Percentiles rank a stretch among this genome's conserved stretches.
These are phyloP conservation scores for Tephrocybe rancida DNA, from an alignment of 768 basidiomycete genomes.

Conservation along the genomic window DNA sequence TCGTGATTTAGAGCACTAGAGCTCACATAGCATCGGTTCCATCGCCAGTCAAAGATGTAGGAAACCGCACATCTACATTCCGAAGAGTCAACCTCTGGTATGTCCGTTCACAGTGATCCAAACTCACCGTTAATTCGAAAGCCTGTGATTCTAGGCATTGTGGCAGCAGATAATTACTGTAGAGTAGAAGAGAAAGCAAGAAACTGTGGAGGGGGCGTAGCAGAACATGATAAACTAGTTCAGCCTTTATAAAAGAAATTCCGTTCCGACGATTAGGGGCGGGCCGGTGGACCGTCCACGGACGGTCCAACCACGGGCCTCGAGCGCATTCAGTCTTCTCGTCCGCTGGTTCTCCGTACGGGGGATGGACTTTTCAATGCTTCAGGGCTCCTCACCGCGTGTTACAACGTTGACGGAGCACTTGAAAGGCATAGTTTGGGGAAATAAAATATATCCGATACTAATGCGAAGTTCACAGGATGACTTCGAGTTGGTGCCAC, in stretches of 20 bases:
- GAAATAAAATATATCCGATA: too few relatives aligned
- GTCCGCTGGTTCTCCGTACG: too few relatives aligned
- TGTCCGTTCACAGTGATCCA: not conserved
- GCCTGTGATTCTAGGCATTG: constrained; percentile 50
- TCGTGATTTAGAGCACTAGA: not conserved
- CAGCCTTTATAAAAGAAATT: not conserved
- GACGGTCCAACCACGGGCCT: constrained; percentile 13
- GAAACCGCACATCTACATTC: constrained; percentile 81
- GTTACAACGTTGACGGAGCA: too few relatives aligned
- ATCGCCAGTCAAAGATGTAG: constrained; percentile 88
- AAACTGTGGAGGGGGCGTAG: not conserved
- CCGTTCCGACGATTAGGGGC: not conserved
- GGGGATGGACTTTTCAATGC: too few relatives aligned
- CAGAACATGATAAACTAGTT: not conserved
- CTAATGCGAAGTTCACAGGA: too few relatives aligned
- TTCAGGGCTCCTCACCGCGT: too few relatives aligned
- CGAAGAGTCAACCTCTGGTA: not conserved
- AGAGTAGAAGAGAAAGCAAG: not conserved
- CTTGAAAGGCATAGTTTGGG: too few relatives aligned
- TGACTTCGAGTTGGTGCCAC: too few relatives aligned
- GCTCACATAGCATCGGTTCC: constrained; percentile 91
- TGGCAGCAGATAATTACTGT: not conserved
- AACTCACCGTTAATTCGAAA: constrained; percentile 59
- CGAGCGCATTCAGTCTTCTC: too few relatives aligned
- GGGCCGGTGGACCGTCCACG: constrained; percentile 4